Evolutionary conservation across 306 rosid genomes (phyloP).

Genomic region (Trifolium subterraneum): DNA sequence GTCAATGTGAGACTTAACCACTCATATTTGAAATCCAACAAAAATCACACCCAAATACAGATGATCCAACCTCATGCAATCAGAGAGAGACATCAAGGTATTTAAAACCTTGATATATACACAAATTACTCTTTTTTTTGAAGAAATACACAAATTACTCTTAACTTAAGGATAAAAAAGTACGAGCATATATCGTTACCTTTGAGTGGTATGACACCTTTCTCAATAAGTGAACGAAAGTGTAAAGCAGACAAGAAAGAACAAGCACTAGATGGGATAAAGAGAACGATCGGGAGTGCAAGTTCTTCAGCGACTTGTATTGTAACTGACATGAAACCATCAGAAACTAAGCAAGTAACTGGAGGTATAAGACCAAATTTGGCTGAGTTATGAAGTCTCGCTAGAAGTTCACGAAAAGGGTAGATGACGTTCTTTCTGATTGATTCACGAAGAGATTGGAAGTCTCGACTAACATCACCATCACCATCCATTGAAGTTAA

Average conservation of each 20-base stretch:
- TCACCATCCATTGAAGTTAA: background rate
- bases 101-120: too few relatives aligned
- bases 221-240: background rate
- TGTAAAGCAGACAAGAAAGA: background rate
- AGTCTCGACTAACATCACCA: background rate
- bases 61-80: background rate
- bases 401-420: background rate
- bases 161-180: background rate
- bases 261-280: constrained; percentile 1
- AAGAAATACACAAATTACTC: background rate
- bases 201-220: background rate
- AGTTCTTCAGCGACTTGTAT: constrained; percentile 1
- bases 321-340: background rate
- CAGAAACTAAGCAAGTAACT: background rate
- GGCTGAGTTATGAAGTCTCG: background rate
- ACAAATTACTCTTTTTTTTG: too few relatives aligned
- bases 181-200: background rate
- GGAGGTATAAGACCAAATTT: background rate
- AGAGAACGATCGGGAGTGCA: background rate
- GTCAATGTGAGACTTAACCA: too few relatives aligned
- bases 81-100: background rate
- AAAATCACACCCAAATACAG: too few relatives aligned
- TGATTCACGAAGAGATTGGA: background rate
- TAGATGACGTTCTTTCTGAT: background rate
- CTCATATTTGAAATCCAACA: too few relatives aligned